These are phyloP conservation scores for Zoysia matrella DNA, from an alignment of 202 grass and related monocot species.

Conservation along the genomic window DNA sequence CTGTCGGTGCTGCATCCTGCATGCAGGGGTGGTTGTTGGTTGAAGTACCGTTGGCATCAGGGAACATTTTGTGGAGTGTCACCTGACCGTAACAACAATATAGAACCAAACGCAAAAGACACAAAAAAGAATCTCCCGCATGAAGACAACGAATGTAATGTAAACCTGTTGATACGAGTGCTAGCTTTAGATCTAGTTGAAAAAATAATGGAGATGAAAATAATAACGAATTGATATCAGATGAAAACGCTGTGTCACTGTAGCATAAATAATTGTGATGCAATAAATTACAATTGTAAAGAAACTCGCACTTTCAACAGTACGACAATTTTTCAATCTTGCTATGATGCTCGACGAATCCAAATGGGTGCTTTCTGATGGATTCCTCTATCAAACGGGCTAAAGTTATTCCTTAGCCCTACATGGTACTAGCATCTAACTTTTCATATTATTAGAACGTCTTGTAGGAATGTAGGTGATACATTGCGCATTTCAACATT, in stretches of 20 bases:
- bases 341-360: slow-evolving; percentile 35
- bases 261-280: not conserved
- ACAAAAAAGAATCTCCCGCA: slow-evolving; percentile 13
- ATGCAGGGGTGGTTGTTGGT: slow-evolving; percentile 38
- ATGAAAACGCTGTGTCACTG: not conserved
- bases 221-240: not conserved
- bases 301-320: not conserved
- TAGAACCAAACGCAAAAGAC: slow-evolving; percentile 27
- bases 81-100: slow-evolving; percentile 18
- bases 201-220: not conserved
- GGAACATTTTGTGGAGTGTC: slow-evolving; percentile 11
- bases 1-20: slow-evolving; percentile 43
- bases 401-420: slow-evolving; percentile 44
- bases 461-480: slow-evolving; percentile 15
- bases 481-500: not conserved
- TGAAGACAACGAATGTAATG: not conserved
- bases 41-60: slow-evolving; percentile 27
- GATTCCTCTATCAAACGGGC: not conserved
- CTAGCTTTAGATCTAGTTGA: not conserved
- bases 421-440: slow-evolving; percentile 15
- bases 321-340: not conserved
- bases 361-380: slow-evolving; percentile 34
- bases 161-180: not conserved
- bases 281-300: not conserved
- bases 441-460: not conserved